These are phyloP conservation scores for Mycena leptocephala DNA, from an alignment of 768 basidiomycete genomes.

Conservation along the genomic window DNA sequence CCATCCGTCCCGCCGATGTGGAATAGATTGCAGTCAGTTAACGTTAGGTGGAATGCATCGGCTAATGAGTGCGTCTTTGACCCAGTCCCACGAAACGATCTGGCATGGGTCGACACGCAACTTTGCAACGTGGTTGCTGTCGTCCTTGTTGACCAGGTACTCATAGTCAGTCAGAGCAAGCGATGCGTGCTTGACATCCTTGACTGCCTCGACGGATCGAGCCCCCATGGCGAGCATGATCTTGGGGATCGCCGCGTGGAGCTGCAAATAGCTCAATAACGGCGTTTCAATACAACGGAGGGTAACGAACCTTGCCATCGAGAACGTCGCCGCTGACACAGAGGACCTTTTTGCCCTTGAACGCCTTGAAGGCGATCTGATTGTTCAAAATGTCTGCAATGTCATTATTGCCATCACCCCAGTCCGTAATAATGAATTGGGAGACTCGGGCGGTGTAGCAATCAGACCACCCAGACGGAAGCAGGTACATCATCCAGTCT, in stretches of 20 bases:
- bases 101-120: constrained; percentile 46
- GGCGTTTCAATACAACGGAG: not conserved
- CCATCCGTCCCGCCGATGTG: not conserved
- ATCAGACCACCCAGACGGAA: constrained; percentile 72
- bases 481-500: constrained; percentile 77
- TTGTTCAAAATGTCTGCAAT: constrained; percentile 74
- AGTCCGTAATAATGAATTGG: constrained; percentile 65
- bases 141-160: constrained; percentile 76
- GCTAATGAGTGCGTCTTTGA: constrained; percentile 63
- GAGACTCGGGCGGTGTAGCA: constrained; percentile 52
- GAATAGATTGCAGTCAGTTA: not conserved
- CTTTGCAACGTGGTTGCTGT: constrained; percentile 46
- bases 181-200: constrained; percentile 61
- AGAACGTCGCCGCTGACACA: constrained; percentile 62
- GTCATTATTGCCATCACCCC: constrained; percentile 67
- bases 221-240: constrained; percentile 90
- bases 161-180: constrained; percentile 61
- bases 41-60: not conserved
- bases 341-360: constrained; percentile 69
- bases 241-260: constrained; percentile 66
- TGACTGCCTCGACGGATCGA: constrained; percentile 74
- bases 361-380: constrained; percentile 70
- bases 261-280: constrained; percentile 9
- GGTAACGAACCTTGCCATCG: not conserved
- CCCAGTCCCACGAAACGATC: constrained; percentile 76